Evolutionary conservation across 192 early-diverging fungal genomes (phyloP).

Genomic region (Ambispora gerdemannii): DNA sequence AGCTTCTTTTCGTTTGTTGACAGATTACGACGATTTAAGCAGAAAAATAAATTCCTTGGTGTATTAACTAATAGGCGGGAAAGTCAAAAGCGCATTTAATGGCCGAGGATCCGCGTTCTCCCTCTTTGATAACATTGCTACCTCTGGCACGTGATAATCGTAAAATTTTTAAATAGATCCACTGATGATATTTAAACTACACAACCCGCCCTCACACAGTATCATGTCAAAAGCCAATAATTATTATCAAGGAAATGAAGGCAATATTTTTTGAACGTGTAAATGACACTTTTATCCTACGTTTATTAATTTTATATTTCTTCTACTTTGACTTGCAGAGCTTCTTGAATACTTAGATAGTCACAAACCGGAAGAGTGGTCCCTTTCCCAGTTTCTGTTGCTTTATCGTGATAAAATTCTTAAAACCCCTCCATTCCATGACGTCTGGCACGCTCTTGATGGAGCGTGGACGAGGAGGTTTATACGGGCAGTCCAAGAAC

Average conservation of each 20-base stretch:
- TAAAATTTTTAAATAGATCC: too few species aligned
- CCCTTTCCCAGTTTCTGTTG: constrained; percentile 21
- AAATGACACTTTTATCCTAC: constrained; percentile 22
- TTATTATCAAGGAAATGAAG: constrained; percentile 22
- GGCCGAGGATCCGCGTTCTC: too few species aligned
- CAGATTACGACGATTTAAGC: too few species aligned
- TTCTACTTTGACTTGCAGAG: constrained; percentile 24
- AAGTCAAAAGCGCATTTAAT: too few species aligned
- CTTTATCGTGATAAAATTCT: constrained; percentile 25
- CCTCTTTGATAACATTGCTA: too few species aligned
- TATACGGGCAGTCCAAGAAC: constrained; percentile 20
- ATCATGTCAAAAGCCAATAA: neutral
- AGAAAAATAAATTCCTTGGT: too few species aligned
- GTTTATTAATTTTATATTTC: constrained; percentile 25
- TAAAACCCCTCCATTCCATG: constrained; percentile 21
- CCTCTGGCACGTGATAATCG: constrained; percentile 22
- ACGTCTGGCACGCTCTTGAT: constrained; percentile 18
- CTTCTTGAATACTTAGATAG: constrained; percentile 25
- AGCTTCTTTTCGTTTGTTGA: too few species aligned
- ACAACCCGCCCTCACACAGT: constrained; percentile 13
- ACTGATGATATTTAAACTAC: constrained; percentile 6
- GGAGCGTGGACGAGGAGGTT: constrained; percentile 21
- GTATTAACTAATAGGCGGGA: too few species aligned
- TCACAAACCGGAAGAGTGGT: constrained; percentile 19
- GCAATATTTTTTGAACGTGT: constrained; percentile 23